Base-by-base conservation (phyloP, 2,329 filamentous ascomycete genomes). In the Ophiocordyceps robertsii region DNA sequence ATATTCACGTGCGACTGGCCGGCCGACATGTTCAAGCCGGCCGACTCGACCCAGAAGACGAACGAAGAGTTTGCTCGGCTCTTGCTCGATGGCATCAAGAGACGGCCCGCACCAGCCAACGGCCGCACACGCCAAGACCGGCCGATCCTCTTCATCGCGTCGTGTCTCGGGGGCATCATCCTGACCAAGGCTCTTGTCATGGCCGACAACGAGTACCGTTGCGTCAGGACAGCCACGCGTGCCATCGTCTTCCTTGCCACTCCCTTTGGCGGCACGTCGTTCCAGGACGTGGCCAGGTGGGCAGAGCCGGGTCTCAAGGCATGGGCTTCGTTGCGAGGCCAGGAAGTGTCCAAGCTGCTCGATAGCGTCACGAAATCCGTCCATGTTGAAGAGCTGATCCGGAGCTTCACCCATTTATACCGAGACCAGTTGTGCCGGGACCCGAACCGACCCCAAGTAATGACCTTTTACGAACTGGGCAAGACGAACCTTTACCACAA, bases 161-260 rank as follows among this genome's bases (percentile, higher is more conserved):
- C 57, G n/a, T 60, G 53, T 45, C 52, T 60, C n/a, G 56, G 58
- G 1, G 58, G 57, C 11, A 51, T 58, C 37, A 50, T 58, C 44
- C 42, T 59, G 27, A 49, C 49, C 9, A 50, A 56, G 46, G 55
- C 57, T 35, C 54, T 59, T 13, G 45, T 51, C 8, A 41, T 38
- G 14, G 49, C 49, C 13, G 24, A 38, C 35, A 31, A 43, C 17
- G 46, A 51, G 12, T 53, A 54, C 29, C 8, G 10, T 29, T 35
- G 41, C n/a, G 6, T 57, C 9, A 40, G 40, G 33, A 43, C 8
- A 40, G 48, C 51, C 9, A 54, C 53, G 6, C 46, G 46, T 11
- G 50, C 48, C 4, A 46, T 58, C 32, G 29, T 57, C 19, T 56
- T 58, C 33, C 51, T 59, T 19, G 50, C 52, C 12, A 59, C 55